A percentile compares a stretch with the other conserved stretches of the same genome.
These are phyloP conservation scores for Cnidoscolus chayamansa DNA, from an alignment of 441 rosid species.

Conservation along the genomic window DNA sequence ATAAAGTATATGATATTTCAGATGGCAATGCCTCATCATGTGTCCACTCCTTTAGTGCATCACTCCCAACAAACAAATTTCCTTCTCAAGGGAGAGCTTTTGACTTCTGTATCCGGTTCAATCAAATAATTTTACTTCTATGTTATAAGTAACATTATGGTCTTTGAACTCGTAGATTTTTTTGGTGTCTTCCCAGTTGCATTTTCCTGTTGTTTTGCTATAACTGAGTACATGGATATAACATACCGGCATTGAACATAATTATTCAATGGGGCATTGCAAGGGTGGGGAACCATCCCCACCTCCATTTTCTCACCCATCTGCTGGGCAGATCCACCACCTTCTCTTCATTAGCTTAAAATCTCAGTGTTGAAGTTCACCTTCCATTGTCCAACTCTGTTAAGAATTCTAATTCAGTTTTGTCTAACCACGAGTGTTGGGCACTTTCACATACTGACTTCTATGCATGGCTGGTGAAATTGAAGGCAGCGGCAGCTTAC, in stretches of 20 bases:
- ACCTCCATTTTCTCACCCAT: too few species aligned
- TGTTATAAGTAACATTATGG: background rate
- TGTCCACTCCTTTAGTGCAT: too few species aligned
- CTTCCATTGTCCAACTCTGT: conserved; percentile 4
- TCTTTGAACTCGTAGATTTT: background rate
- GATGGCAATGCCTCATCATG: too few species aligned
- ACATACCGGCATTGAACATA: too few species aligned
- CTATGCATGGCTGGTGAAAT: conserved; percentile 28
- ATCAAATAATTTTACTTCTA: background rate
- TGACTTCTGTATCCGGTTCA: background rate
- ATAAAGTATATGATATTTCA: too few species aligned
- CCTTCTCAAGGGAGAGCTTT: background rate
- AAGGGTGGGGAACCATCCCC: too few species aligned
- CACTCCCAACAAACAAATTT: too few species aligned
- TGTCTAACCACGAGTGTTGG: background rate
- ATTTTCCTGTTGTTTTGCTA: conserved; percentile 6
- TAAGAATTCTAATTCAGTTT: conserved; percentile 2
- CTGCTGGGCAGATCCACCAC: too few species aligned
- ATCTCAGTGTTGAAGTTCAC: too few species aligned
- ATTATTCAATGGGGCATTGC: too few species aligned
- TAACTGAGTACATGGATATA: background rate
- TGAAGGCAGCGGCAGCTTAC: conserved; percentile 69
- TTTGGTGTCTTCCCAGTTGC: background rate
- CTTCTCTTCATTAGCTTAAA: too few species aligned
- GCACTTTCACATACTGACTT: conserved; percentile 21